phyloP scores from a whole-genome alignment of 345 rosid species.

The Atalantia buxifolia region DNA sequence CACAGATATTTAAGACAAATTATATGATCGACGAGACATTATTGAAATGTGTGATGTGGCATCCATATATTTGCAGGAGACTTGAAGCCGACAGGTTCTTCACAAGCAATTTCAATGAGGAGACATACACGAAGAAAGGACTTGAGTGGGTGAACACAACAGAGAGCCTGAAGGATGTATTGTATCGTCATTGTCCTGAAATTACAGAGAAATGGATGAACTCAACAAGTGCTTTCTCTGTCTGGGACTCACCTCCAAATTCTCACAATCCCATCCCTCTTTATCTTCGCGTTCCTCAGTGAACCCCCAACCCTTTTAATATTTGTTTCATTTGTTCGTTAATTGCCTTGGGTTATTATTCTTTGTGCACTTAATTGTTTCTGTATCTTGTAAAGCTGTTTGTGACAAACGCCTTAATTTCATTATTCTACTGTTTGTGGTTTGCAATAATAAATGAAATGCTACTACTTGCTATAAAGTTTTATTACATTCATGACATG shows the following conservation, averaged over 20 bases:
- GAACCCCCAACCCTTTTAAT: neutral
- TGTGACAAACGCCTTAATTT: neutral
- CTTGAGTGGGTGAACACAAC: constrained; percentile 56
- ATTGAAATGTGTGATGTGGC: too few species aligned
- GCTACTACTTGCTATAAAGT: neutral
- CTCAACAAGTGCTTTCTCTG: constrained; percentile 54
- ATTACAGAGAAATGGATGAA: constrained; percentile 53
- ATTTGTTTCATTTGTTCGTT: neutral
- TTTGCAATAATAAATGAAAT: neutral
- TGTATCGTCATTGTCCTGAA: constrained; percentile 53
- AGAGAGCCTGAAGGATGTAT: constrained; percentile 45
- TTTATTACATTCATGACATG: too few species aligned
- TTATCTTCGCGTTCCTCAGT: constrained; percentile 40
- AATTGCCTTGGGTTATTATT: neutral
- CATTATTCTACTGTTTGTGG: neutral
- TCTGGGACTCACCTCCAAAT: constrained; percentile 48
- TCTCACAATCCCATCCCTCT: constrained; percentile 37
- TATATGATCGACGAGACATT: too few species aligned
- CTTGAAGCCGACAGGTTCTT: constrained; percentile 59
- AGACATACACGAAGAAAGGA: constrained; percentile 50
- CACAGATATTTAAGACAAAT: too few species aligned
- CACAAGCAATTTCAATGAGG: constrained; percentile 48
- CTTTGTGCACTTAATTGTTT: too few species aligned
- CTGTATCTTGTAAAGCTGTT: neutral
- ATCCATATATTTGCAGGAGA: constrained; percentile 33